Evolutionary conservation across 805 yeast species (phyloP).

Genomic region (Hagleromyces aurorensis): DNA sequence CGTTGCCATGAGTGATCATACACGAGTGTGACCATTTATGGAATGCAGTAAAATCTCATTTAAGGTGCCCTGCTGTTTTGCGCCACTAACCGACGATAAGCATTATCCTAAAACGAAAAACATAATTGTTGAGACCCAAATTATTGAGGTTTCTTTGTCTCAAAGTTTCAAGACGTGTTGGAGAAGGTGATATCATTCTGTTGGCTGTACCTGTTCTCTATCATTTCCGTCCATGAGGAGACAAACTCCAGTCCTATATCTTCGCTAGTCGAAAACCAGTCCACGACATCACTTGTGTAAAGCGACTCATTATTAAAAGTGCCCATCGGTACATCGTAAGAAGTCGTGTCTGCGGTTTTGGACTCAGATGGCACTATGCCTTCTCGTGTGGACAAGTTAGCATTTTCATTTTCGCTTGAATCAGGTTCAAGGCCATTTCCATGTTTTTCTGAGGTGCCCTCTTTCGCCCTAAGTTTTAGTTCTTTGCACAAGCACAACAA

Average conservation of each 20-base stretch:
- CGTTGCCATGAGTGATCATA: too few species aligned
- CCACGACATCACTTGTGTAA: conserved; percentile 34
- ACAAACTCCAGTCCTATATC: conserved; percentile 52
- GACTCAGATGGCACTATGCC: background rate
- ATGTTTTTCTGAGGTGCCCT: conserved; percentile 1
- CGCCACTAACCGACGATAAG: too few species aligned
- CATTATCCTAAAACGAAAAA: too few species aligned
- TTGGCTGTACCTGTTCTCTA: conserved; percentile 53
- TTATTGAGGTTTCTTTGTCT: too few species aligned
- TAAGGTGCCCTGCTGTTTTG: too few species aligned
- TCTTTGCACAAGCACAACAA: conserved; percentile 70
- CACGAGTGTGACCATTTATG: too few species aligned
- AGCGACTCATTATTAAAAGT: conserved; percentile 4
- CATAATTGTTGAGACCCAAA: too few species aligned
- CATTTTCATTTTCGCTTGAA: background rate
- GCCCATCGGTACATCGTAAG: background rate
- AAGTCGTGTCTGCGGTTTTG: too few species aligned
- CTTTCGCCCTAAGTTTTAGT: conserved; percentile 43
- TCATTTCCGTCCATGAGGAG: conserved; percentile 75
- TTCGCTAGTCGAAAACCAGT: conserved; percentile 44
- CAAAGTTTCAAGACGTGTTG: too few species aligned
- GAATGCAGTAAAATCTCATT: too few species aligned
- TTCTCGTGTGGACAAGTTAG: background rate
- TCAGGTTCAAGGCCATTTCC: conserved; percentile 4
- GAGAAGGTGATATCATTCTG: too few species aligned